Conservation (phyloP, 2,329 filamentous ascomycete species). For the Arthrobotrys megalospora region DNA sequence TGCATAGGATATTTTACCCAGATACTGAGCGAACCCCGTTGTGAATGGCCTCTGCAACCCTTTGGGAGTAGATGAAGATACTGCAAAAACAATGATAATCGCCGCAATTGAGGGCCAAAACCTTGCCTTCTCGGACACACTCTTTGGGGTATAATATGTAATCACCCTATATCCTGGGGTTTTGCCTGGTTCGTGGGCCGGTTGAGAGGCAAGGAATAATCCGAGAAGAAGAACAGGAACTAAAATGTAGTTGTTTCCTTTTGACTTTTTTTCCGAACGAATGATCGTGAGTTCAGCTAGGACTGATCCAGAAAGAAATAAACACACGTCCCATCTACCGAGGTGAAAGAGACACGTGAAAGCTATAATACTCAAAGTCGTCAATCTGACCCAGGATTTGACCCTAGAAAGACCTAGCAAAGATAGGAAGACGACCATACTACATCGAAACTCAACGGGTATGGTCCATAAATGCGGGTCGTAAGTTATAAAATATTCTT, state of each 20-base stretch:
- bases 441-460: conserved; percentile 67
- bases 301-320: conserved; percentile 63
- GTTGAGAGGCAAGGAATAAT: conserved; percentile 47
- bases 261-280: conserved; percentile 35
- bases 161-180: conserved; percentile 63
- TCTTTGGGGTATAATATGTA: conserved; percentile 61
- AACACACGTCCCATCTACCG: conserved; percentile 61
- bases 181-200: conserved; percentile 29
- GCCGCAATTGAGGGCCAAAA: conserved; percentile 65
- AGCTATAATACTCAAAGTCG: conserved; percentile 47
- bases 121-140: conserved; percentile 61
- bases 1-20: conserved; percentile 65
- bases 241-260: conserved; percentile 29
- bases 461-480: conserved; percentile 67
- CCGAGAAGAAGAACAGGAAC: conserved; percentile 43
- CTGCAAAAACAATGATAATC: conserved; percentile 63
- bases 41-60: conserved; percentile 65
- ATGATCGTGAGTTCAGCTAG: conserved; percentile 62
- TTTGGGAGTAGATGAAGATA: conserved; percentile 36
- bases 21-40: conserved; percentile 64
- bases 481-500: conserved; percentile 66
- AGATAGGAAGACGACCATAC: conserved; percentile 66
- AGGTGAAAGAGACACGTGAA: conserved; percentile 49
- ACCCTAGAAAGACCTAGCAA: conserved; percentile 66
- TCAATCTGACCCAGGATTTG: conserved; percentile 63